These are phyloP conservation scores for Giardia duodenalis DNA, from an alignment of 208 protist genomes.

Conservation along the genomic window DNA sequence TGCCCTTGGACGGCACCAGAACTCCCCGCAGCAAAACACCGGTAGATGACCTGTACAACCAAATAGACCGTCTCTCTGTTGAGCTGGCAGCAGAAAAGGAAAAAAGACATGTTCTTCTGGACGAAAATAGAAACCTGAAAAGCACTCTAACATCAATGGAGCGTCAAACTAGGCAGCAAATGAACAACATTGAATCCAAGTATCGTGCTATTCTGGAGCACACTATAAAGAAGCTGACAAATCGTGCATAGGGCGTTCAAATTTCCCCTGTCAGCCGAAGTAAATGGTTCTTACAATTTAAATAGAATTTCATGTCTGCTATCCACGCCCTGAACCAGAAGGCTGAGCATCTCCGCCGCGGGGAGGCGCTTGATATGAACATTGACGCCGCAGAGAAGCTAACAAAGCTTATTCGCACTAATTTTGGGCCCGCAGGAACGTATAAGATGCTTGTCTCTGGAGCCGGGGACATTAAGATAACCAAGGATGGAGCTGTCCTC, in stretches of 20 bases:
- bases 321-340: slow-evolving; percentile 29
- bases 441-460: slow-evolving; percentile 97
- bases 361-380: slow-evolving; percentile 81
- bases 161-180: not conserved
- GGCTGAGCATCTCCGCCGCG: slow-evolving; percentile 30
- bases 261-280: too few relatives aligned
- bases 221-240: not conserved
- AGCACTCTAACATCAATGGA: not conserved
- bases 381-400: slow-evolving; percentile 88
- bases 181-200: not conserved
- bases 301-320: slow-evolving; percentile 26
- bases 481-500: slow-evolving; percentile 97
- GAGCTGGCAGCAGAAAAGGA: not conserved
- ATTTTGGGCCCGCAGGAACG: slow-evolving; percentile 93
- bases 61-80: not conserved
- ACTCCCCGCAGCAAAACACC: not conserved
- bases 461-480: slow-evolving; percentile 94
- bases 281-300: too few relatives aligned
- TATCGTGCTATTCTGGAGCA: not conserved
- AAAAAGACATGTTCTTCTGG: not conserved
- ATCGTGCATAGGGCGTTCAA: too few relatives aligned
- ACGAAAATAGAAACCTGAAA: not conserved
- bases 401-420: slow-evolving; percentile 87
- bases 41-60: not conserved
- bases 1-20: not conserved